A percentile compares a stretch with the other conserved stretches of the same genome.
These are phyloP conservation scores for Apiospora pterosperma DNA, from an alignment of 2,329 filamentous ascomycete species.

Conservation along the genomic window DNA sequence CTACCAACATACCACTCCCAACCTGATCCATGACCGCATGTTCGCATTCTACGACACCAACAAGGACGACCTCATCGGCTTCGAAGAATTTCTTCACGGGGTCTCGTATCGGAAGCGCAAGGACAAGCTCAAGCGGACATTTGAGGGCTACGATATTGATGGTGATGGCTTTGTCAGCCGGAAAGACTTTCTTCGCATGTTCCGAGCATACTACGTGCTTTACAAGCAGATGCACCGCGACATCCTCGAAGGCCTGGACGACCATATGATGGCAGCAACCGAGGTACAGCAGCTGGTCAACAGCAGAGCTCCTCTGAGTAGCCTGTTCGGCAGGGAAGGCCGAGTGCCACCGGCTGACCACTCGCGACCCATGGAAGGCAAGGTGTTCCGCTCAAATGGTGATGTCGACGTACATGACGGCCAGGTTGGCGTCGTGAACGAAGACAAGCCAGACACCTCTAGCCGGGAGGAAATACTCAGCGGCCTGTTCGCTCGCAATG, in stretches of 20 bases:
- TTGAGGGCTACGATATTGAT: conserved; percentile 89
- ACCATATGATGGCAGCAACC: conserved; percentile 71
- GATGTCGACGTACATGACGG: conserved; percentile 62
- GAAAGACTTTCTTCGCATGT: conserved; percentile 86
- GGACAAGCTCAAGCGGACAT: conserved; percentile 69
- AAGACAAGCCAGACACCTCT: conserved; percentile 58
- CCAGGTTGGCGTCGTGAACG: conserved; percentile 52
- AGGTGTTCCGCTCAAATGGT: conserved; percentile 59
- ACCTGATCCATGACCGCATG: conserved; percentile 92
- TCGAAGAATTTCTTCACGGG: conserved; percentile 85
- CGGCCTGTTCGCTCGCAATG: conserved; percentile 40
- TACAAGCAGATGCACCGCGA: conserved; percentile 88
- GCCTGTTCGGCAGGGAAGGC: conserved; percentile 69
- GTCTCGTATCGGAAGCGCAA: conserved; percentile 67
- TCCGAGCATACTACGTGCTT: conserved; percentile 86
- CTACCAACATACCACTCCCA: conserved; percentile 73
- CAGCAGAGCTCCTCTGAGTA: conserved; percentile 72
- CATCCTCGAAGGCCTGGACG: conserved; percentile 72
- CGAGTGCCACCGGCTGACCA: conserved; percentile 61
- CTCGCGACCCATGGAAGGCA: conserved; percentile 62
- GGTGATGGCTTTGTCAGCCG: conserved; percentile 81
- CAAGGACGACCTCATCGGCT: conserved; percentile 81
- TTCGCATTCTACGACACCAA: conserved; percentile 96
- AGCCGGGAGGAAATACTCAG: conserved; percentile 59
- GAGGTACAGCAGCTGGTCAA: conserved; percentile 74